phyloP scores from a whole-genome alignment of 306 rosid species.

The Pterocarpus macrocarpus region DNA sequence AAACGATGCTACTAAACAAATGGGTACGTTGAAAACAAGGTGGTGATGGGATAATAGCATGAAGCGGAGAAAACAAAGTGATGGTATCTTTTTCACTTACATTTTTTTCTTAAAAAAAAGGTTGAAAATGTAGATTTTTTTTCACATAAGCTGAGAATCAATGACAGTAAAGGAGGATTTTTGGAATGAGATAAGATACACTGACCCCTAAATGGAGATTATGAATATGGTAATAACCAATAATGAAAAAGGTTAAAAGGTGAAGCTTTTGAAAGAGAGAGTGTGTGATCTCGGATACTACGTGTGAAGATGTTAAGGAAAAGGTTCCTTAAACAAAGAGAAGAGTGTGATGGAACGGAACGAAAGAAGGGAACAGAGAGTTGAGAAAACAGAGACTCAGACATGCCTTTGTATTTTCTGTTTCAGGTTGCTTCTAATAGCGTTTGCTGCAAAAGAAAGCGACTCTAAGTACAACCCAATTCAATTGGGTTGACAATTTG shows the following conservation, averaged over 20 bases:
- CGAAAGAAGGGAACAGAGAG: no score
- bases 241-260: not conserved
- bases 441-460: no score
- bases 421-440: no score
- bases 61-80: conserved; percentile 50
- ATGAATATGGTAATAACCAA: not conserved
- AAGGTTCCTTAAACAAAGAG: no score
- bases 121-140: not conserved
- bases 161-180: not conserved
- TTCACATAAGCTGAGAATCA: not conserved
- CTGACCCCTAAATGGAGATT: not conserved
- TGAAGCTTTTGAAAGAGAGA: not conserved
- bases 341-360: no score
- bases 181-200: not conserved
- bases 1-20: conserved; percentile 18
- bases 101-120: not conserved
- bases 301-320: not conserved
- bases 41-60: not conserved
- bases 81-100: not conserved
- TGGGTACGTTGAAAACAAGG: conserved; percentile 45
- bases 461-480: no score
- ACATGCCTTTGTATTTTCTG: no score
- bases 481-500: no score
- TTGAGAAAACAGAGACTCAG: no score
- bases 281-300: not conserved